Conservation (phyloP, 768 basidiomycete species). For the Daedaleopsis sinensis region DNA sequence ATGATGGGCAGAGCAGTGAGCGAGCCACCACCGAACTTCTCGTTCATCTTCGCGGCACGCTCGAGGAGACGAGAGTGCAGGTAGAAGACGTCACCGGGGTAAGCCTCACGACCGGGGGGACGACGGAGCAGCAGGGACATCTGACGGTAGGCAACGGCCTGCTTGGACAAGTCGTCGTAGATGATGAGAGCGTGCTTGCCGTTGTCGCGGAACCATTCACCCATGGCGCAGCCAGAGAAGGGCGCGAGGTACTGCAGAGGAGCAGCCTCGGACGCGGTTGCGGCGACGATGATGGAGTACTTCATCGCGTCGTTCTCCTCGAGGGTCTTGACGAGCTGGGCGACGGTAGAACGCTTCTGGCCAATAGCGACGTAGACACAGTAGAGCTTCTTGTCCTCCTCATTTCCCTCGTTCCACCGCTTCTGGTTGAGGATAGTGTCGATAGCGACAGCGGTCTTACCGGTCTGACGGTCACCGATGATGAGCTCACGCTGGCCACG, state of each 20-base stretch:
- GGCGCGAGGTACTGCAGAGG: conserved; percentile 99
- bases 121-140: conserved; percentile 99
- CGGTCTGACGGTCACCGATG: conserved; percentile 99
- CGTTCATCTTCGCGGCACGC: conserved; percentile 99
- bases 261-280: conserved; percentile 98
- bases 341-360: conserved; percentile 99
- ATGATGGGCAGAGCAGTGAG: conserved; percentile 99
- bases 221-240: conserved; percentile 99
- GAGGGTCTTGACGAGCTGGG: conserved; percentile 98
- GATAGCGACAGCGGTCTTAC: conserved; percentile 98
- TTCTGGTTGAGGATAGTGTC: conserved; percentile 99
- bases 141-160: conserved; percentile 99
- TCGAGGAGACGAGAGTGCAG: conserved; percentile 99
- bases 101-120: conserved; percentile 99
- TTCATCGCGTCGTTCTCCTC: conserved; percentile 99
- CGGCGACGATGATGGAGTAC: conserved; percentile 99
- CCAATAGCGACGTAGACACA: conserved; percentile 99
- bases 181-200: conserved; percentile 99
- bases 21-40: conserved; percentile 97
- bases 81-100: conserved; percentile 99
- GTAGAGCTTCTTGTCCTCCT: conserved; percentile 98
- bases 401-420: conserved; percentile 98
- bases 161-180: conserved; percentile 99
- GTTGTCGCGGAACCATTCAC: conserved; percentile 99
- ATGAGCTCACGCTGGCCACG: conserved; percentile 99